These are phyloP conservation scores for Didymella lethalis DNA, from an alignment of 2,329 filamentous ascomycete genomes.

Conservation along the genomic window DNA sequence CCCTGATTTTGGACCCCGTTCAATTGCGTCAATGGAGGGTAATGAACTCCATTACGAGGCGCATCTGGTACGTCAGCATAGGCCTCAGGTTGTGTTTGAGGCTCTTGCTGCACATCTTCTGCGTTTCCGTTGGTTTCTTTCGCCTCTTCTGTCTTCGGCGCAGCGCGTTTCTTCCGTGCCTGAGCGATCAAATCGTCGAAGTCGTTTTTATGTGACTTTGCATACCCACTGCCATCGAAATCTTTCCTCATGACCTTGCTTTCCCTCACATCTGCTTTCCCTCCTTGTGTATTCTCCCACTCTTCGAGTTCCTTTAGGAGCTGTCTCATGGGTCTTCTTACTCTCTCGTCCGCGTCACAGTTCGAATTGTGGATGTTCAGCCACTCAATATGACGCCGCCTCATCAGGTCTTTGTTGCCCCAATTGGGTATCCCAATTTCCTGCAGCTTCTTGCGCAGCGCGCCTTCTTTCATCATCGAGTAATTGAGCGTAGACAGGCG, in stretches of 20 bases:
- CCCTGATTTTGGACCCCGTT: slow-evolving; percentile 14
- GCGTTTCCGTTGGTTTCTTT: slow-evolving; percentile 15
- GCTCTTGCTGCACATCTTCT: neutral
- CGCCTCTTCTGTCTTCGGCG: slow-evolving; percentile 39
- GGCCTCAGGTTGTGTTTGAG: neutral
- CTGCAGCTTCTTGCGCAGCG: slow-evolving; percentile 79
- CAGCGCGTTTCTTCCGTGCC: slow-evolving; percentile 67
- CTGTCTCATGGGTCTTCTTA: slow-evolving; percentile 68
- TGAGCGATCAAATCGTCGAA: slow-evolving; percentile 82
- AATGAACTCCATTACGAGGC: neutral
- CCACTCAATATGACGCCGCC: slow-evolving; percentile 89
- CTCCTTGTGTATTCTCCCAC: slow-evolving; percentile 87
- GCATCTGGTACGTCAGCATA: neutral
- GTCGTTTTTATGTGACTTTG: slow-evolving; percentile 72
- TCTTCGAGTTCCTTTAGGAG: slow-evolving; percentile 79
- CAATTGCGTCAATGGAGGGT: slow-evolving; percentile 4
- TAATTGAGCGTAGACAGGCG: slow-evolving; percentile 81
- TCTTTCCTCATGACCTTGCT: slow-evolving; percentile 78
- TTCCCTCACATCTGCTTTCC: slow-evolving; percentile 55
- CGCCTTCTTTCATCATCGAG: slow-evolving; percentile 80
- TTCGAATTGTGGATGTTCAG: slow-evolving; percentile 97
- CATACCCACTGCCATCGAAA: slow-evolving; percentile 83
- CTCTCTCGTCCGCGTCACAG: slow-evolving; percentile 79
- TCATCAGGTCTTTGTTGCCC: slow-evolving; percentile 74
- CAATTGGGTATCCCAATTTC: slow-evolving; percentile 79